phyloP scores from a whole-genome alignment of 352 stramenopile genomes.

The Phytopythium montanum region DNA sequence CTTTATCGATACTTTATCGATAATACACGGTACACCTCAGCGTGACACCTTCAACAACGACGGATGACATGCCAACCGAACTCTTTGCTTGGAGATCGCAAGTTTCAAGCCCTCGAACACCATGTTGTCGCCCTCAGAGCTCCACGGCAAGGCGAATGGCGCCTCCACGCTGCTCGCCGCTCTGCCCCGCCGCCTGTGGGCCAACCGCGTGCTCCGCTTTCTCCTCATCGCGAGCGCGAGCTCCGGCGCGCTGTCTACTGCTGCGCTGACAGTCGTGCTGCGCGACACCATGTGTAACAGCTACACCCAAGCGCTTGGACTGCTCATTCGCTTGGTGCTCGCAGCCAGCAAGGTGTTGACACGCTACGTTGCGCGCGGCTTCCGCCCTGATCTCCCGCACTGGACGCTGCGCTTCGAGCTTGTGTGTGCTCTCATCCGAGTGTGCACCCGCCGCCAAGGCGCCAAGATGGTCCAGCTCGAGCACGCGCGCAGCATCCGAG shows the following conservation, averaged over 20 bases:
- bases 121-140: not conserved
- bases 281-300: conserved; percentile 10
- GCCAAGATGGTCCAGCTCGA: conserved; percentile 12
- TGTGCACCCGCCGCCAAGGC: conserved; percentile 14
- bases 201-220: not conserved
- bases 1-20: not conserved
- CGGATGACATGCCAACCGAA: not conserved
- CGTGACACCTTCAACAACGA: not conserved
- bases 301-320: conserved; percentile 8
- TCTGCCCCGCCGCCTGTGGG: not conserved
- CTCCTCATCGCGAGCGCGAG: not conserved
- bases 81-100: not conserved
- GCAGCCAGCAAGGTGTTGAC: conserved; percentile 9
- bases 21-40: not conserved
- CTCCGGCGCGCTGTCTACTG: conserved; percentile 1
- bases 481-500: conserved; percentile 18
- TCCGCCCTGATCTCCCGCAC: conserved; percentile 19
- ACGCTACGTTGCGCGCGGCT: conserved; percentile 15
- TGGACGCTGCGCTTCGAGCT: conserved; percentile 41
- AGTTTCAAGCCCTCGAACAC: not conserved
- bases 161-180: not conserved
- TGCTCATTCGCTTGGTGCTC: conserved; percentile 8
- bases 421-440: conserved; percentile 14
- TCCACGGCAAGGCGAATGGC: not conserved
- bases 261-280: conserved; percentile 8